These are phyloP conservation scores for Verbascum thapsus DNA, from an alignment of 257 asterid species.

Conservation along the genomic window DNA sequence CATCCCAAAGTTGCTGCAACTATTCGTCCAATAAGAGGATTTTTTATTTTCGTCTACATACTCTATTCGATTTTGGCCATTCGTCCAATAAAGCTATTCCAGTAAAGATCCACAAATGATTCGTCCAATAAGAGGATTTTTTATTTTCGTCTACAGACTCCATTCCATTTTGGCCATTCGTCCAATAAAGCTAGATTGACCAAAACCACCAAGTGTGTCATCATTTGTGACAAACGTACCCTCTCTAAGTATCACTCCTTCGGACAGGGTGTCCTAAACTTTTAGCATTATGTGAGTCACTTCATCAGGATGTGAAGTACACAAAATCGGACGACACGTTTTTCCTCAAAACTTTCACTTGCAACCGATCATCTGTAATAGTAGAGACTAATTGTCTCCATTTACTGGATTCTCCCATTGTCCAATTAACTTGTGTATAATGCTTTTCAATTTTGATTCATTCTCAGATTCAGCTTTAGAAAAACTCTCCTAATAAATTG, in stretches of 20 bases:
- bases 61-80: no score
- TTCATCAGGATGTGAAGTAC: conserved; percentile 47
- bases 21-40: no score
- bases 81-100: no score
- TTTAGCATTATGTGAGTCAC: conserved; percentile 62
- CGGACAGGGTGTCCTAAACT: conserved; percentile 89
- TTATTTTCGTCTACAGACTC: no score
- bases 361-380: conserved; percentile 88
- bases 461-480: conserved; percentile 84
- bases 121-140: no score
- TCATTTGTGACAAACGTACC: conserved; percentile 87
- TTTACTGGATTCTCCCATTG: conserved; percentile 66
- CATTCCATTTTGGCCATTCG: no score
- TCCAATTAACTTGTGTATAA: conserved; percentile 76
- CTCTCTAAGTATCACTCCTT: conserved; percentile 75
- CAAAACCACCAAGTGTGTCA: conserved; percentile 75
- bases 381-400: conserved; percentile 88
- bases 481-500: conserved; percentile 64
- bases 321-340: conserved; percentile 71
- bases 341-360: conserved; percentile 81
- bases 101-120: no score
- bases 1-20: no score
- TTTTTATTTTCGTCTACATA: no score
- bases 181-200: conserved; percentile 67
- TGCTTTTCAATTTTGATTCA: conserved; percentile 81